Evolutionary conservation across 805 yeast species (phyloP).

Genomic region (Dipodascus geniculatus): DNA sequence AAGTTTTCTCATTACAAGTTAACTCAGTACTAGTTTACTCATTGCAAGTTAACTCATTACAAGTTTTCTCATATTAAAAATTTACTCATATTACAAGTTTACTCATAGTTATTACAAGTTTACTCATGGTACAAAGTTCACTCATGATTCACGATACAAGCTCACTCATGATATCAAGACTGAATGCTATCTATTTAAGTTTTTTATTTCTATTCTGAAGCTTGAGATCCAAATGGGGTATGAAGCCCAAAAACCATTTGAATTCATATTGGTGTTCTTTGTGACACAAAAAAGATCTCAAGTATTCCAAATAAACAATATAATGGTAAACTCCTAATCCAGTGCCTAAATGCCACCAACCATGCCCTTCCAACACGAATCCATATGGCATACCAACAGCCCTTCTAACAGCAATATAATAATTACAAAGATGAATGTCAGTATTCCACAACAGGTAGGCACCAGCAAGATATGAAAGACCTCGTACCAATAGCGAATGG

Average conservation of each 20-base stretch:
- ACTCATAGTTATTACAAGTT: too few species aligned
- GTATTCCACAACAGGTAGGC: conserved; percentile 86
- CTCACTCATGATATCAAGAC: too few species aligned
- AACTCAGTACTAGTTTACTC: too few species aligned
- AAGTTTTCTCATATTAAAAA: too few species aligned
- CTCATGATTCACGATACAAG: too few species aligned
- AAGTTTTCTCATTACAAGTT: too few species aligned
- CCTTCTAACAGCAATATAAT: conserved; percentile 49
- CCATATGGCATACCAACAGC: conserved; percentile 75
- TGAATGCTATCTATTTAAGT: too few species aligned
- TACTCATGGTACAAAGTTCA: too few species aligned
- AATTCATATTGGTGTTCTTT: conserved; percentile 44
- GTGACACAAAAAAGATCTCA: conserved; percentile 55
- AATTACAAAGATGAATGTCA: conserved; percentile 68
- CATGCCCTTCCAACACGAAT: conserved; percentile 78
- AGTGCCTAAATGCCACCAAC: conserved; percentile 80
- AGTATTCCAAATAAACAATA: conserved; percentile 64
- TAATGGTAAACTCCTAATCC: conserved; percentile 83
- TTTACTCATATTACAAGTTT: too few species aligned
- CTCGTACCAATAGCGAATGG: conserved; percentile 43
- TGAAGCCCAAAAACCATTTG: conserved; percentile 44
- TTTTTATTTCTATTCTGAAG: conserved; percentile 9
- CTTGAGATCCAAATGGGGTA: conserved; percentile 33
- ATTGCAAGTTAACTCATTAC: too few species aligned
- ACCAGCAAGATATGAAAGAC: conserved; percentile 48